Evolutionary conservation across 495 filamentous ascomycete species (phyloP), one percentile per base, ranked within the genome.

Genomic region (Chaetomium fimeti): DNA sequence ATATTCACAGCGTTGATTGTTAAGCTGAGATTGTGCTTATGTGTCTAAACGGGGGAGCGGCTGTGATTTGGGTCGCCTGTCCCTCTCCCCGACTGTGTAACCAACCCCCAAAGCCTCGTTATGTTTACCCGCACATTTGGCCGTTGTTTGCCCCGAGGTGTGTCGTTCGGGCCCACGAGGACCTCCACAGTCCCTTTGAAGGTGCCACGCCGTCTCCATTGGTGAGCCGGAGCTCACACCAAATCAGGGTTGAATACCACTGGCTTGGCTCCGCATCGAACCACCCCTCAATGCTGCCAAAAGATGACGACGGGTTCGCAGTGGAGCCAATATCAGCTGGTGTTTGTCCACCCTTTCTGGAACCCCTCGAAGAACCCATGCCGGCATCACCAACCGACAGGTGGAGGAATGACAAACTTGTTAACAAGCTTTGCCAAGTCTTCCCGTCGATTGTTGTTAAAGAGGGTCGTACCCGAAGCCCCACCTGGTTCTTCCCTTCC

Each of bases 371-470:
- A n/a, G 20, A 49, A 49, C 20, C 45, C n/a, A 49, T n/a, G 18
- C 18, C 16, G 2, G 18, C 45, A 24, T 49, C 45, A 8, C 25
- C 25, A 24, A 13, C 45, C 32, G 20, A 5, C 20, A 25, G 22
- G 22, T 18, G 7, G 16, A 18, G 12, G n/a, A 53, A 27, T 53
- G 51, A 53, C 51, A 29, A 16, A 5, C 5, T 27, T 29, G n/a
- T 15, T 57, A 57, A 57, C 54, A 42, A 42, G 54, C 54, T 25
- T 25, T 57, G 54, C 52, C 32, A 57, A 57, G 55, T 9, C 5
- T 24, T 18, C 28, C 38, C 36, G 12, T 7, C 9, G 24, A 40
- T 0, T 43, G 20, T 5, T 57, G 55, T 57, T 57, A 57, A 25
- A 4, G 22, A 16, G 54, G 40, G 40, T 43, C 45, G 45, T 49